Base-by-base conservation (phyloP, 2,329 filamentous ascomycete genomes). In the Colletotrichum lindemuthianum region DNA sequence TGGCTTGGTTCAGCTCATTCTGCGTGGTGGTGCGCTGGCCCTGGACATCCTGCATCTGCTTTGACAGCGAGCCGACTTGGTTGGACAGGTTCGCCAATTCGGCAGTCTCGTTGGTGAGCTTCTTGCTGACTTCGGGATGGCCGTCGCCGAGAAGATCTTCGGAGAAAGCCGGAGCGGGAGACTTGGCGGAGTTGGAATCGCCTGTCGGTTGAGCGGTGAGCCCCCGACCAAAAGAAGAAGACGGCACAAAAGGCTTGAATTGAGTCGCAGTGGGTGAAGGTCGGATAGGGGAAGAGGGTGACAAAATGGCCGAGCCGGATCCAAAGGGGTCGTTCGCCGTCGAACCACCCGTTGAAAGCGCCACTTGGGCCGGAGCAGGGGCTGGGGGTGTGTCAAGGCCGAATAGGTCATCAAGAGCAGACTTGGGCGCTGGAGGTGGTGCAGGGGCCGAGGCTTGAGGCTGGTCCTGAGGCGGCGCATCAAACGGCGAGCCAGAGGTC, bases 71-170 rank as follows among this genome's bases (percentile, higher is more conserved):
- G 37, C 93, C 90, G 68, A 99, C 93, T 76, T 98, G 96, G 75
- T 97, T 98, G 1, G 95, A 97, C 70, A 99, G 84, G 74, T 99
- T 98, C 55, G 94, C 96, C 63, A 99, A 84, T 76, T 99, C 96
- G 0, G 92, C 90, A 2, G 94, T 96, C 74, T 99, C 96, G 68
- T 89, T 90, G 0, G 91, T 96, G 33, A 98, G 82, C 75, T 92
- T 96, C 76, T 91, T 96, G 78, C 90, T 95, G 59, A 94, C 88
- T 72, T 97, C 93, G 1, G 91, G 91, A 69, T 98, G 95, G 69
- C 90, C 90, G 70, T 97, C 94, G 13, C 92, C 92, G n/a, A 99
- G 84, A 8, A 98, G 84, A 76, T 98, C 96, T 71, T 97, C 93
- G 54, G 90, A 84, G 9, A 83, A 82, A 54, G 77, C 61, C 76